Percentiles rank a stretch among this genome's conserved stretches.
Evolutionary conservation across 352 stramenopile genomes (phyloP).

Genomic region (Globisporangium perplexum): DNA sequence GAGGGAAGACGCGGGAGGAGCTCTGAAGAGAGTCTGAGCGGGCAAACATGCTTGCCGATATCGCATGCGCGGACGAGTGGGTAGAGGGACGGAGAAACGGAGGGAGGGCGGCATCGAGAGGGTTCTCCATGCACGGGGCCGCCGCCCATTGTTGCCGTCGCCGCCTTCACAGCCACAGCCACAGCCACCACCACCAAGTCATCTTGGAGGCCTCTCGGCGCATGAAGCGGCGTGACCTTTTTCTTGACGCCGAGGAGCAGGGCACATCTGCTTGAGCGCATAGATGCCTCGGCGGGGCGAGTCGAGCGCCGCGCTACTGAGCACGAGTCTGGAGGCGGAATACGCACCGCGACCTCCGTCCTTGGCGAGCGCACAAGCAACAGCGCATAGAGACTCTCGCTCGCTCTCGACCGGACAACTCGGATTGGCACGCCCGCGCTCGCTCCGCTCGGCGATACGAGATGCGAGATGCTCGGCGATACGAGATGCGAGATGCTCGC

Average conservation of each 20-base stretch:
- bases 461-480: background rate
- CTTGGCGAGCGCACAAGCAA: background rate
- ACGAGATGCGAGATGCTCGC: background rate
- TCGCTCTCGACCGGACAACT: background rate
- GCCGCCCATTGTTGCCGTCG: no score
- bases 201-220: background rate
- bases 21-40: background rate
- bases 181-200: background rate
- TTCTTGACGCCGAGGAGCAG: slow-evolving; percentile 1
- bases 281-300: background rate
- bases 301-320: background rate
- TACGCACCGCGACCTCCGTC: background rate
- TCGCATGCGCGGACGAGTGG: no score
- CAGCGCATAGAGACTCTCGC: background rate
- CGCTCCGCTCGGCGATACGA: no score
- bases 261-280: slow-evolving; percentile 1
- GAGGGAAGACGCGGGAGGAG: slow-evolving; percentile 1
- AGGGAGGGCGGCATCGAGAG: no score
- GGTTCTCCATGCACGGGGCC: no score
- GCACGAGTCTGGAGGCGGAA: background rate
- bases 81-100: no score
- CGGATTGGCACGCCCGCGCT: no score
- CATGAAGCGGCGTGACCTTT: slow-evolving; percentile 2
- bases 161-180: no score
- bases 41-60: background rate